phyloP scores from a whole-genome alignment of 2,329 filamentous ascomycete species.

The Neonectria sp. region DNA sequence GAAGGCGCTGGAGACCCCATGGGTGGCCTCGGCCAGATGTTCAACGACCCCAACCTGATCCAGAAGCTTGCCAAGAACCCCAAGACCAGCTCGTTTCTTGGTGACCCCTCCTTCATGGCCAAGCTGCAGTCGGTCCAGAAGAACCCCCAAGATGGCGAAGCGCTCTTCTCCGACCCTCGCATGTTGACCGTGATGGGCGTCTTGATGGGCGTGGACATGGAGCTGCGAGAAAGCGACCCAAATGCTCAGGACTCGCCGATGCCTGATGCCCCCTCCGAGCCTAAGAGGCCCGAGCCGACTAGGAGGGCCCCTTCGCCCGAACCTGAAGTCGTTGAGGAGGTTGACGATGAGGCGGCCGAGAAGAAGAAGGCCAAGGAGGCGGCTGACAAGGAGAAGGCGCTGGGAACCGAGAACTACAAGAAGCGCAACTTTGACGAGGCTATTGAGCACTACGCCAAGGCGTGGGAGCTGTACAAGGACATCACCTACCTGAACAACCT shows the following conservation, averaged over 20 bases:
- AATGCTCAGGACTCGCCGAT: slow-evolving; percentile 77
- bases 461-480: slow-evolving; percentile 95
- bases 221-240: slow-evolving; percentile 57
- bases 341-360: slow-evolving; percentile 87
- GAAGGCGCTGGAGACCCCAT: slow-evolving; percentile 71
- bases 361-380: slow-evolving; percentile 93
- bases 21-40: slow-evolving; percentile 90
- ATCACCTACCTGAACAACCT: slow-evolving; percentile 98
- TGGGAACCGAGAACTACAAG: slow-evolving; percentile 97
- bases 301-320: slow-evolving; percentile 74
- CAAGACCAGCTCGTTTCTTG: slow-evolving; percentile 87
- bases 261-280: slow-evolving; percentile 72
- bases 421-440: slow-evolving; percentile 97
- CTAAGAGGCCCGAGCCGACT: slow-evolving; percentile 60
- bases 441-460: slow-evolving; percentile 94
- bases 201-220: slow-evolving; percentile 93
- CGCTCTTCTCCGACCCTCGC: slow-evolving; percentile 89
- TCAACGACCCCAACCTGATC: slow-evolving; percentile 91
- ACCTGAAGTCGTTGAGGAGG: slow-evolving; percentile 76
- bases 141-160: slow-evolving; percentile 84
- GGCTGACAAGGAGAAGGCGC: slow-evolving; percentile 93
- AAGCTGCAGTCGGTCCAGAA: slow-evolving; percentile 87
- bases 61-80: slow-evolving; percentile 95
- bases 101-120: slow-evolving; percentile 88
- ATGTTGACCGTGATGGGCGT: slow-evolving; percentile 97